These are phyloP conservation scores for Purpureocillium takamizusanense DNA, from an alignment of 2,329 filamentous ascomycete species.

Conservation along the genomic window DNA sequence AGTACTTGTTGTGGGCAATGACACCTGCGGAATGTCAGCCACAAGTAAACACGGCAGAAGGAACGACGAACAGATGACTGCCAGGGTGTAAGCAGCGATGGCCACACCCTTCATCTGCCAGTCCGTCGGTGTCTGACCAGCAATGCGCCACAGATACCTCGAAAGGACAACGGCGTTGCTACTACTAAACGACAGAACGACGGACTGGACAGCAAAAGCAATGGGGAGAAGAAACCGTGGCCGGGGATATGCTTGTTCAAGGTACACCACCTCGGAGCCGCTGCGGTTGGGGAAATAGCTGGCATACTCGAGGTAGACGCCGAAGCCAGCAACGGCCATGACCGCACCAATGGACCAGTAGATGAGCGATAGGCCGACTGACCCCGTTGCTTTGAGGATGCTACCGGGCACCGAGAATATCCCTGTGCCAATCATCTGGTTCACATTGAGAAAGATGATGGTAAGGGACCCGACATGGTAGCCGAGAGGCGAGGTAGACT, in stretches of 20 bases:
- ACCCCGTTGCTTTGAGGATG: conserved; percentile 51
- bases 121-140: conserved; percentile 35
- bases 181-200: conserved; percentile 56
- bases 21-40: conserved; percentile 17
- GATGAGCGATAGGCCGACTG: conserved; percentile 51
- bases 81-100: conserved; percentile 52
- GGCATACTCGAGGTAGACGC: conserved; percentile 54
- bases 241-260: conserved; percentile 58
- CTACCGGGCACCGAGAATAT: conserved; percentile 48
- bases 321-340: conserved; percentile 44
- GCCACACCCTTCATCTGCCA: conserved; percentile 63
- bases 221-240: conserved; percentile 57
- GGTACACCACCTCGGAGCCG: conserved; percentile 57
- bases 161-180: conserved; percentile 58
- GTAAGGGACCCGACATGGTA: conserved; percentile 48
- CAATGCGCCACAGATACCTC: conserved; percentile 52
- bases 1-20: conserved; percentile 47
- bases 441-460: conserved; percentile 51
- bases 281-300: conserved; percentile 59
- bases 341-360: conserved; percentile 58
- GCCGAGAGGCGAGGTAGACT: conserved; percentile 47
- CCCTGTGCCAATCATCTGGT: conserved; percentile 55
- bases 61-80: conserved; percentile 38
- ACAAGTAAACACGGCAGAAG: not conserved
- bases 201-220: conserved; percentile 53